Evolutionary conservation across 78 protist species (phyloP).

Genomic region (Goniomonas avonlea): DNA sequence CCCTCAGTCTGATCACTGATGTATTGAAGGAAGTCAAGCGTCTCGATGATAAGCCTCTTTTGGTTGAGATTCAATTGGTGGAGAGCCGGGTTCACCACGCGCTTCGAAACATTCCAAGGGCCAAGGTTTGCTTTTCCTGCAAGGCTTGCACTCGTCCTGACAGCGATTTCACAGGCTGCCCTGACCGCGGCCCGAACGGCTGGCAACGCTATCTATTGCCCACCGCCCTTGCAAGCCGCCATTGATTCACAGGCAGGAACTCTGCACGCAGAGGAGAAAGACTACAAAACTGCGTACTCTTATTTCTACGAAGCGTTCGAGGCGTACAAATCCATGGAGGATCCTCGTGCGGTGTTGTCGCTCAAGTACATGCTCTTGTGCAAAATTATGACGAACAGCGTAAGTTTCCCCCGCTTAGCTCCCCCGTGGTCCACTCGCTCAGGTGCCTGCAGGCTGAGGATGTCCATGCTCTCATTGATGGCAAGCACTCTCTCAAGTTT

Average conservation of each 20-base stretch:
- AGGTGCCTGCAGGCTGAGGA: conserved; percentile 57
- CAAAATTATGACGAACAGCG: conserved; percentile 76
- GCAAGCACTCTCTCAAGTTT: conserved; percentile 74
- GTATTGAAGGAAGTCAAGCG: conserved; percentile 83
- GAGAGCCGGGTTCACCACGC: conserved; percentile 64
- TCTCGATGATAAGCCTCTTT: conserved; percentile 91
- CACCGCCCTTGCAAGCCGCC: conserved; percentile 76
- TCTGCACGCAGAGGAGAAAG: conserved; percentile 91
- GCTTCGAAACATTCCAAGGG: conserved; percentile 3
- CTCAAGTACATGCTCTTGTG: conserved; percentile 91
- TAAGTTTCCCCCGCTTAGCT: neutral
- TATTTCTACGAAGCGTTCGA: conserved; percentile 95
- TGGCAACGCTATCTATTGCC: conserved; percentile 93
- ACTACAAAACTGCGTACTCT: conserved; percentile 90
- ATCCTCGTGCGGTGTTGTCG: conserved; percentile 43
- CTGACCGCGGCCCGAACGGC: conserved; percentile 89
- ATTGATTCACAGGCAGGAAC: conserved; percentile 86
- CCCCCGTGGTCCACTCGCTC: neutral
- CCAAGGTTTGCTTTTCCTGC: no score
- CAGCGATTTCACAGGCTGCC: conserved; percentile 52
- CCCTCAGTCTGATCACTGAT: conserved; percentile 53
- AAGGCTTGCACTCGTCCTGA: no score
- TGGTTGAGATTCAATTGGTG: conserved; percentile 85
- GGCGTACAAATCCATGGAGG: conserved; percentile 56
- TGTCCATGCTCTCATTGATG: conserved; percentile 61